A percentile compares a stretch with the other conserved stretches of the same genome.
phyloP scores from a whole-genome alignment of 768 basidiomycete genomes.

The Leccinum variicolor region DNA sequence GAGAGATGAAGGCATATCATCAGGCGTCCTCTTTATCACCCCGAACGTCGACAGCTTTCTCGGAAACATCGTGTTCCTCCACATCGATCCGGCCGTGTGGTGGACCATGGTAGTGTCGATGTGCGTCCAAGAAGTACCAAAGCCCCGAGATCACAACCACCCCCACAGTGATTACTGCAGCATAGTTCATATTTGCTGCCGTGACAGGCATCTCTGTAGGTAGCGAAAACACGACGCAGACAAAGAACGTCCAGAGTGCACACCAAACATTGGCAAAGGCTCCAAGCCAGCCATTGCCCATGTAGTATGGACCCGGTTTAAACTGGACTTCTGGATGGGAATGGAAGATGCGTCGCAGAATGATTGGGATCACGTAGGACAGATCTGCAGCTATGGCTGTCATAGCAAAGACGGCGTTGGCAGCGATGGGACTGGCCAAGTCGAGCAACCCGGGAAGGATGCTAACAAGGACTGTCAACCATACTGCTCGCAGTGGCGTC shows the following conservation, averaged over 20 bases:
- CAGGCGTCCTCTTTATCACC: not conserved
- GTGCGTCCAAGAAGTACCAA: conserved; percentile 55
- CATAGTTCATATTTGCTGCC: conserved; percentile 50
- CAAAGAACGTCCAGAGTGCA: conserved; percentile 44
- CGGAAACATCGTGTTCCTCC: not conserved
- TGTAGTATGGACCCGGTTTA: conserved; percentile 59
- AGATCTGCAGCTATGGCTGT: conserved; percentile 50
- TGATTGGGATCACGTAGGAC: conserved; percentile 57
- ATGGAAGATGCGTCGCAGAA: conserved; percentile 47
- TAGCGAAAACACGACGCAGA: conserved; percentile 46
- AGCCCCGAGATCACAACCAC: conserved; percentile 29
- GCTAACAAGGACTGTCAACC: conserved; percentile 43
- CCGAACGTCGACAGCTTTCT: not conserved
- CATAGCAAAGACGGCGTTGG: conserved; percentile 57
- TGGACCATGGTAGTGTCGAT: conserved; percentile 57
- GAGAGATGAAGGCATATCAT: not conserved
- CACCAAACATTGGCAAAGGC: conserved; percentile 44
- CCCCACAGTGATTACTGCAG: conserved; percentile 32
- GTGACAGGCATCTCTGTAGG: conserved; percentile 51
- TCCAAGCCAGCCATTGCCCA: conserved; percentile 49
- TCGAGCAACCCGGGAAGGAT: conserved; percentile 47
- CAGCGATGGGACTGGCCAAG: conserved; percentile 49
- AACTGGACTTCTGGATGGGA: conserved; percentile 58
- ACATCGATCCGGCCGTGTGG: not conserved
- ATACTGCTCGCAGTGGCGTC: conserved; percentile 57